These are phyloP conservation scores for Pleurotus pulmonarius DNA, from an alignment of 768 basidiomycete genomes.

Conservation along the genomic window DNA sequence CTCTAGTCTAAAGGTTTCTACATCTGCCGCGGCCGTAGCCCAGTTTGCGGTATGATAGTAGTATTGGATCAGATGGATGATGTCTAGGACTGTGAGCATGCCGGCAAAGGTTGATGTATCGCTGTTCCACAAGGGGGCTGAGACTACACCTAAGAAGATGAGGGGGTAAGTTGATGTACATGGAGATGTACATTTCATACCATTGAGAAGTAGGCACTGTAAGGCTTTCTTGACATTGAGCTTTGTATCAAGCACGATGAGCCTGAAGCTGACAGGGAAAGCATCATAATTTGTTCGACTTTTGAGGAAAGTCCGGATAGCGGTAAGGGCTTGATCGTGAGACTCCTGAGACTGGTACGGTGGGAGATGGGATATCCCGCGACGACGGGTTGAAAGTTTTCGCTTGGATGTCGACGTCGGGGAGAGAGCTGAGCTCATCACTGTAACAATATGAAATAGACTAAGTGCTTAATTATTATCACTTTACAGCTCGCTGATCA, in stretches of 20 bases:
- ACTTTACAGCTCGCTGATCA: not conserved
- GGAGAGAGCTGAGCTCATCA: constrained; percentile 42
- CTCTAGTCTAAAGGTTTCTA: constrained; percentile 89
- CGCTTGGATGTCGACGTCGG: constrained; percentile 51
- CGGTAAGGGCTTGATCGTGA: constrained; percentile 65
- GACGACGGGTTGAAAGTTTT: constrained; percentile 51
- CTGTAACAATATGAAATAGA: constrained; percentile 10
- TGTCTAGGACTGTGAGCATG: constrained; percentile 99
- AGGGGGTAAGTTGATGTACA: constrained; percentile 4
- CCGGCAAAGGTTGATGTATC: constrained; percentile 90
- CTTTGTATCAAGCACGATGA: constrained; percentile 95
- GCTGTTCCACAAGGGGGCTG: constrained; percentile 97
- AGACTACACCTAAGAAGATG: constrained; percentile 77
- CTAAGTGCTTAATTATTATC: not conserved
- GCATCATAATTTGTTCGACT: constrained; percentile 91
- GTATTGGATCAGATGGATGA: constrained; percentile 98
- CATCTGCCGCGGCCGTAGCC: constrained; percentile 84
- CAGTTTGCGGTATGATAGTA: constrained; percentile 88
- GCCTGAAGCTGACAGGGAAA: constrained; percentile 93
- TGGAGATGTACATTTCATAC: constrained; percentile 28
- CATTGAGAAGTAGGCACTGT: constrained; percentile 81
- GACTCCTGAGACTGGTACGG: constrained; percentile 51
- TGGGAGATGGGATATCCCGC: constrained; percentile 58
- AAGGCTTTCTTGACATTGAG: constrained; percentile 95
- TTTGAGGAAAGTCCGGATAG: constrained; percentile 81